Evolutionary conservation across 306 rosid species (phyloP), one percentile per base, ranked within the genome.

Genomic region (Cicer yamashitae): DNA sequence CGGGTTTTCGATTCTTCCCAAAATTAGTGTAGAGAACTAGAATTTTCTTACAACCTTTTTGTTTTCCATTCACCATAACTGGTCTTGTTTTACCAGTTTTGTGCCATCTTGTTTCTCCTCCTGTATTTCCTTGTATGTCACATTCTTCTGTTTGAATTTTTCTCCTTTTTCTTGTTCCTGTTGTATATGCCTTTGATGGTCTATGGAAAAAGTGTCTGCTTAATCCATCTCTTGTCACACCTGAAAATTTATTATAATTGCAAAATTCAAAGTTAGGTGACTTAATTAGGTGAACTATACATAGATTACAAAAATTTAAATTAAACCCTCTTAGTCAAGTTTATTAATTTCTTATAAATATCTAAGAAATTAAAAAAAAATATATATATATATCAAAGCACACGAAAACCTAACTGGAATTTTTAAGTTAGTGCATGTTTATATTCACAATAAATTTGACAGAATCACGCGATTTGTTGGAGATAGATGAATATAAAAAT

Each of bases 101-200:
- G 84, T 94, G 99, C 99, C 99, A 94, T 67, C 99, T 65, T 0
- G 99, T 94, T 81, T 94, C 99, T 6, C 97, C 99, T 0, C 92
- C 96, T 47, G 50, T 5, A 8, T 34, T 10, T 40, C 70, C 71
- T 66, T 66, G 70, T 65, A 51, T 9, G 13, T 90, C 97, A 17
- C 91, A 87, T 67, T 94, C 97, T 69, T 94, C 97, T 1, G 82
- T 94, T 74, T 94, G 99, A 72, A 94, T 92, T 76, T 92, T 94
- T 60, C 98, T 89, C 34, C 99, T 78, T 84, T 94, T 94, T 76
- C 99, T 68, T 80, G 98, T 96, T n/a, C 99, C 99, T 0, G 99
- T 96, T n/a, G 99, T 96, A 71, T 94, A 94, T 0, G 99, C 99
- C 83, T 92, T 94, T 43, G 97, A 94, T 0, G 99, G 99, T 69